These are phyloP conservation scores for Grosmannia huntii DNA, from an alignment of 2,329 filamentous ascomycete species.

Conservation along the genomic window DNA sequence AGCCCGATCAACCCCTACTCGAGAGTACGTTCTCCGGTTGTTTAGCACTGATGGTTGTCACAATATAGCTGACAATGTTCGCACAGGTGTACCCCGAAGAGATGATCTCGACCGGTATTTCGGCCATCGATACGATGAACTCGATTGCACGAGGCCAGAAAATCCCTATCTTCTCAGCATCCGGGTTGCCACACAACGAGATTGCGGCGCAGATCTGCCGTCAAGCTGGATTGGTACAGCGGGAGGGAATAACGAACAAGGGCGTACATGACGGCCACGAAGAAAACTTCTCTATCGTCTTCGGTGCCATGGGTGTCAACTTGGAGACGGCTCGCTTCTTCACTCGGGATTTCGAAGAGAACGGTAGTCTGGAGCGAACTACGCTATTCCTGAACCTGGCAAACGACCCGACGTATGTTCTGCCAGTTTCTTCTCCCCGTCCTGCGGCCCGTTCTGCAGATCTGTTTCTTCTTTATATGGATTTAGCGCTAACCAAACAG, in stretches of 20 bases:
- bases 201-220: slow-evolving; percentile 98
- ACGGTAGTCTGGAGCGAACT: slow-evolving; percentile 93
- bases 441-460: not conserved
- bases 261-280: slow-evolving; percentile 92
- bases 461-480: not conserved
- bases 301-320: slow-evolving; percentile 99
- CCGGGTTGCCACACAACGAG: slow-evolving; percentile 98
- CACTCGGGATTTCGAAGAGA: slow-evolving; percentile 97
- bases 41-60: not conserved
- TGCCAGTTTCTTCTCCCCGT: not conserved
- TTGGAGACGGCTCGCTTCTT: slow-evolving; percentile 98
- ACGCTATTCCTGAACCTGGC: slow-evolving; percentile 98
- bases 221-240: slow-evolving; percentile 83
- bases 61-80: slow-evolving; percentile 8
- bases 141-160: slow-evolving; percentile 97
- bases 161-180: slow-evolving; percentile 97
- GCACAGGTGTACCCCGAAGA: slow-evolving; percentile 90
- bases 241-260: slow-evolving; percentile 71
- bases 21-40: slow-evolving; percentile 47
- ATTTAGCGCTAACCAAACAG: slow-evolving; percentile 27
- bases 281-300: slow-evolving; percentile 99
- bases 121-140: slow-evolving; percentile 97
- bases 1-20: slow-evolving; percentile 98
- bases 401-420: slow-evolving; percentile 85
- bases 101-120: slow-evolving; percentile 99